Percentiles rank a stretch among this genome's conserved stretches.
phyloP scores from a whole-genome alignment of 2,329 filamentous ascomycete species.

The Corynespora cassiicola region DNA sequence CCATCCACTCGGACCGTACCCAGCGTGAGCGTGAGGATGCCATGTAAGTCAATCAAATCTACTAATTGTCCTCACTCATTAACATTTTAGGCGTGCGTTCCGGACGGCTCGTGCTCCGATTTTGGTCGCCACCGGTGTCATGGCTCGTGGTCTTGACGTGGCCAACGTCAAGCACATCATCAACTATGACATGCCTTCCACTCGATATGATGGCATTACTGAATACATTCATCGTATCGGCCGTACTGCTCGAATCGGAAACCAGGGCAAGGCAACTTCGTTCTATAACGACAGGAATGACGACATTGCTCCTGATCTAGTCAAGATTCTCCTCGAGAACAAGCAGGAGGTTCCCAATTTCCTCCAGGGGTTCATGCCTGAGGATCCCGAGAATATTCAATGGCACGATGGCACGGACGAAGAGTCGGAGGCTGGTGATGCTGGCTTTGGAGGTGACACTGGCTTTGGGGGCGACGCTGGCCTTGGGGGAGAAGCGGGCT shows the following conservation, averaged over 20 bases:
- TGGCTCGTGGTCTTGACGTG: conserved; percentile 88
- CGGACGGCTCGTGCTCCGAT: conserved; percentile 77
- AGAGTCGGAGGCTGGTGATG: conserved; percentile 33
- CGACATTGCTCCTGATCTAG: conserved; percentile 74
- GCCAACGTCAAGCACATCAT: conserved; percentile 88
- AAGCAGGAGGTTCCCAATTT: conserved; percentile 84
- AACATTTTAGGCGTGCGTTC: conserved; percentile 75
- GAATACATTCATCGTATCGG: conserved; percentile 97
- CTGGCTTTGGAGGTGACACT: conserved; percentile 19
- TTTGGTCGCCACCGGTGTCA: conserved; percentile 83
- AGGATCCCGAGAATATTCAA: conserved; percentile 56
- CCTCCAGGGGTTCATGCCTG: conserved; percentile 68
- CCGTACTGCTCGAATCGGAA: conserved; percentile 92
- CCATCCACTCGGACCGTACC: conserved; percentile 85
- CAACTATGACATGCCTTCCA: conserved; percentile 86
- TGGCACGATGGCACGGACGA: conserved; percentile 61
- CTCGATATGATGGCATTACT: conserved; percentile 81
- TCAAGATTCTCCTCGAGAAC: conserved; percentile 82
- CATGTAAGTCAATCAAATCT: conserved; percentile 60
- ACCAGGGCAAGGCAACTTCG: conserved; percentile 83
- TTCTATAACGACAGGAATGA: conserved; percentile 85
- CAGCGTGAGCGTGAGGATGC: conserved; percentile 93
- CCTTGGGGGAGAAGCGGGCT: conserved; percentile 14
- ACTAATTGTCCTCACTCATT: conserved; percentile 7
- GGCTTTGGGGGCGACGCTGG: conserved; percentile 17